Base-by-base conservation (phyloP, 2,329 filamentous ascomycete genomes). In the Fusarium tuaranense region DNA sequence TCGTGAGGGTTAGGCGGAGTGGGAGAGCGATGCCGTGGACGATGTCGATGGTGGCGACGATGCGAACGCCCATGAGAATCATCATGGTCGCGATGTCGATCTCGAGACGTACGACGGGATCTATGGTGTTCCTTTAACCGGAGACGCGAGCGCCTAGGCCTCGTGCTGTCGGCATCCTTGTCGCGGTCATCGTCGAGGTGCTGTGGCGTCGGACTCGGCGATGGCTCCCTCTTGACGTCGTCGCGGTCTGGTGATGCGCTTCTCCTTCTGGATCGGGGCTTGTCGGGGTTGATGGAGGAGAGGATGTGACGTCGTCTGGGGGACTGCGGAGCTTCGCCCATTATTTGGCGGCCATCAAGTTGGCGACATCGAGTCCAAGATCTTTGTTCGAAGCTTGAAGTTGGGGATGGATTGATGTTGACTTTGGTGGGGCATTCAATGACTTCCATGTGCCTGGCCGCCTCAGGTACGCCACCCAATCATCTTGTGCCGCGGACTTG, bases 1-100 rank as follows among this genome's bases (percentile, higher is more conserved):
- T 85, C 85, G 75, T 86, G 82, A 0, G 87, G 87, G 69, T 90
- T 86, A 0, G 83, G 83, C 0, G 86, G 85, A 4, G 87, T 86
- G 2, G 85, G 84, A 2, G 87, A 87, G 70, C 84, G 85, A 20
- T 82, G 81, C 62, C 83, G 82, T 51, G 78, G 80, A 44, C 74
- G 78, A 38, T 78, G 80, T 25, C 80, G 79, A 58, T 81, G 82
- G 58, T 81, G 79, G 27, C 74, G 80, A n/a, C 73, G 74, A 58
- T 76, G 71, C 25, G 76, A 78, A 18, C 73, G 67, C 53, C 69
- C 69, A 22, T 70, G 58, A 14, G 68, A 67, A 14, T 78, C 78
- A 20, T 76, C 68, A 36, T 78, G 74, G n/a, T 79, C 77, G 7
- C 76, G 73, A 32, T 67, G 71, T 30, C 66, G 63, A 27, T 74